Conservation (phyloP, 1,284 basidiomycete genomes). For the Cutaneotrichosporon mucoides region DNA sequence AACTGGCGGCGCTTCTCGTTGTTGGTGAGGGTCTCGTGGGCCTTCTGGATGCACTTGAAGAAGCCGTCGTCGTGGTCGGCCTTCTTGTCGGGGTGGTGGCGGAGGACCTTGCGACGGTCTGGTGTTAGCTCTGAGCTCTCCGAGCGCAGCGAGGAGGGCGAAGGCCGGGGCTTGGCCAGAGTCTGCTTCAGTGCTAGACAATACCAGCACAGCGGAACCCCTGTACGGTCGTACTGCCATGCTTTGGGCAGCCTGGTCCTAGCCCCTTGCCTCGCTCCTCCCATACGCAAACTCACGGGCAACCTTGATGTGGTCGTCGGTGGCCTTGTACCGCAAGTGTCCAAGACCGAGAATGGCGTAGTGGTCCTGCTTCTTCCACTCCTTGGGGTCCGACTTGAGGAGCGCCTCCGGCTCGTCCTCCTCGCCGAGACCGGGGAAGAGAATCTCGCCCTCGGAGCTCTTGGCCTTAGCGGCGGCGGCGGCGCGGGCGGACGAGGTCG, state of each 20-base stretch:
- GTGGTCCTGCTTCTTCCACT: slow-evolving; percentile 99
- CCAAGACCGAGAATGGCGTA: slow-evolving; percentile 94
- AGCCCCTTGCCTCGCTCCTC: neutral
- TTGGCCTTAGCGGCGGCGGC: slow-evolving; percentile 58
- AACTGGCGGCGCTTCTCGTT: slow-evolving; percentile 88
- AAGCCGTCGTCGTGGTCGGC: slow-evolving; percentile 95
- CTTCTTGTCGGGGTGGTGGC: slow-evolving; percentile 99
- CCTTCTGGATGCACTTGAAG: slow-evolving; percentile 99
- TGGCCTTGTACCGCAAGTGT: slow-evolving; percentile 81
- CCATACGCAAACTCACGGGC: slow-evolving; percentile 67
- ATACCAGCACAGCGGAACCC: no score
- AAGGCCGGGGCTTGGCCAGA: neutral
- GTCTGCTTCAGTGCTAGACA: no score
- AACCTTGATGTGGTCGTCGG: slow-evolving; percentile 88
- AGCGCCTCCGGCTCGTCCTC: slow-evolving; percentile 77
- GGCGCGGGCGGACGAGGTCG: slow-evolving; percentile 43
- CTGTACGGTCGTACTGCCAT: neutral
- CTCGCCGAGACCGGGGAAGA: slow-evolving; percentile 88
- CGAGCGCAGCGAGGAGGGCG: neutral
- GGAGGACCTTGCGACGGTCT: slow-evolving; percentile 98
- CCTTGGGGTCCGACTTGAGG: slow-evolving; percentile 81
- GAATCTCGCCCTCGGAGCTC: slow-evolving; percentile 58
- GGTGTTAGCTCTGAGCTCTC: slow-evolving; percentile 13
- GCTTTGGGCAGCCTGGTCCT: neutral
- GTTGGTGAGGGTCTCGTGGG: slow-evolving; percentile 85